Conservation (phyloP, 495 filamentous ascomycete species). For the Penicillium riverlandense region DNA sequence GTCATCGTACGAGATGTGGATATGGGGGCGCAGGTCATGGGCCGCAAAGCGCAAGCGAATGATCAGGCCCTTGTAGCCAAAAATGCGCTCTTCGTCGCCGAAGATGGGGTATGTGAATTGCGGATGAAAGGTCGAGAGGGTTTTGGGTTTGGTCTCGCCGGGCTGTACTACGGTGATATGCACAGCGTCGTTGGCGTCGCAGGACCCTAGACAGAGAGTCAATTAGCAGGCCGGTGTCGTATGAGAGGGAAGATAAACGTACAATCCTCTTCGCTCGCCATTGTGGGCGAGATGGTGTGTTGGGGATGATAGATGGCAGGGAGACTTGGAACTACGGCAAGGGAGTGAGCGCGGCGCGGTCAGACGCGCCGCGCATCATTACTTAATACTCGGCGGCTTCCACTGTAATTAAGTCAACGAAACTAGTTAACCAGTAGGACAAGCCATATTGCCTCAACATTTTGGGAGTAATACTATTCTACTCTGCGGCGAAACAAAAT, state of each 20-base stretch:
- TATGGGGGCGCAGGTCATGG: conserved; percentile 69
- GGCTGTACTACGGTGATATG: conserved; percentile 62
- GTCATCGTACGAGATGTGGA: conserved; percentile 63
- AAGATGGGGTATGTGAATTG: conserved; percentile 89
- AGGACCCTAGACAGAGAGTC: conserved; percentile 51
- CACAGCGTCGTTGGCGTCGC: conserved; percentile 67
- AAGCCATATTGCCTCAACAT: too few species aligned
- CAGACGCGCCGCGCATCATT: conserved; percentile 6
- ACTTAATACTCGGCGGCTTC: conserved; percentile 7
- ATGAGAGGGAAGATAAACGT: conserved; percentile 8
- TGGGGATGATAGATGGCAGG: conserved; percentile 4
- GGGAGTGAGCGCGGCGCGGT: not conserved
- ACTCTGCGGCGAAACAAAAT: too few species aligned
- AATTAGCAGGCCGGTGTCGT: conserved; percentile 3
- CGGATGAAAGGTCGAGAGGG: conserved; percentile 65
- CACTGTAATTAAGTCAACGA: too few species aligned
- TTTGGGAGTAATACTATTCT: too few species aligned
- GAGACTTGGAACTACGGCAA: not conserved
- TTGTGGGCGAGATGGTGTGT: conserved; percentile 12
- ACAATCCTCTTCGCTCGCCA: conserved; percentile 48
- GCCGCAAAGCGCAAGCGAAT: conserved; percentile 74
- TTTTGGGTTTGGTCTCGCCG: conserved; percentile 44
- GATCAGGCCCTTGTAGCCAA: conserved; percentile 76
- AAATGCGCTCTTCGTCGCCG: conserved; percentile 82
- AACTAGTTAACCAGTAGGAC: too few species aligned